A percentile compares a stretch with the other conserved stretches of the same genome.
These are phyloP conservation scores for Haberlea rhodopensis DNA, from an alignment of 257 asterid species.

Conservation along the genomic window DNA sequence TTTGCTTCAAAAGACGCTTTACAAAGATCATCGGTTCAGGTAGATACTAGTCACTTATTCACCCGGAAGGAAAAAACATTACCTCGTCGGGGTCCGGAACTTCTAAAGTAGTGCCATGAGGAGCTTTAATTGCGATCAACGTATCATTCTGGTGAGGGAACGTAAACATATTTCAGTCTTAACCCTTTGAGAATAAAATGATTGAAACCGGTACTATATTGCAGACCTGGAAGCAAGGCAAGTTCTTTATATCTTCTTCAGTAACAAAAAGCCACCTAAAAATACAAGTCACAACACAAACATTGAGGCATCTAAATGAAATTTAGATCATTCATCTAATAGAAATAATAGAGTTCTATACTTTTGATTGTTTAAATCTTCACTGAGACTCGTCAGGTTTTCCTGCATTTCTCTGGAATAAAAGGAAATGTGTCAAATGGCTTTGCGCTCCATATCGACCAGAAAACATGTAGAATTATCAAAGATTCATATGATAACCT, in stretches of 20 bases:
- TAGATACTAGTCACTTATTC: not conserved
- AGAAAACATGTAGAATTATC: not conserved
- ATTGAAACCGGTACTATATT: conserved; percentile 15
- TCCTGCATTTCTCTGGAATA: conserved; percentile 69
- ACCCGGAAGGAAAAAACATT: conserved; percentile 19
- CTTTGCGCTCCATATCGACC: conserved; percentile 7
- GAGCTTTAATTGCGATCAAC: conserved; percentile 94
- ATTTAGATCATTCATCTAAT: conserved; percentile 10
- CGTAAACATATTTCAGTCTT: conserved; percentile 17
- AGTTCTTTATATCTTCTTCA: conserved; percentile 82
- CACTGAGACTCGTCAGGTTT: conserved; percentile 56
- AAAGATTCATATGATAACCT: conserved; percentile 36
- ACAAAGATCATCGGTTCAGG: conserved; percentile 4
- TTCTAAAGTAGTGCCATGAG: conserved; percentile 98
- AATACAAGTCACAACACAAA: not conserved
- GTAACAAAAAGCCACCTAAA: conserved; percentile 93
- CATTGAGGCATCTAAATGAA: conserved; percentile 13
- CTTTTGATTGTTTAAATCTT: conserved; percentile 67
- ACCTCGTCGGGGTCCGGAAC: conserved; percentile 99
- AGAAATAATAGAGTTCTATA: conserved; percentile 21
- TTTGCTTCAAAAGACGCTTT: too few species aligned
- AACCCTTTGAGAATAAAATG: conserved; percentile 2
- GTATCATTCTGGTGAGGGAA: conserved; percentile 69
- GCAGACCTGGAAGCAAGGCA: conserved; percentile 86
- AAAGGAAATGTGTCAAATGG: conserved; percentile 27